These are phyloP conservation scores for Inga leiocalycina DNA, from an alignment of 306 rosid genomes.

Conservation along the genomic window DNA sequence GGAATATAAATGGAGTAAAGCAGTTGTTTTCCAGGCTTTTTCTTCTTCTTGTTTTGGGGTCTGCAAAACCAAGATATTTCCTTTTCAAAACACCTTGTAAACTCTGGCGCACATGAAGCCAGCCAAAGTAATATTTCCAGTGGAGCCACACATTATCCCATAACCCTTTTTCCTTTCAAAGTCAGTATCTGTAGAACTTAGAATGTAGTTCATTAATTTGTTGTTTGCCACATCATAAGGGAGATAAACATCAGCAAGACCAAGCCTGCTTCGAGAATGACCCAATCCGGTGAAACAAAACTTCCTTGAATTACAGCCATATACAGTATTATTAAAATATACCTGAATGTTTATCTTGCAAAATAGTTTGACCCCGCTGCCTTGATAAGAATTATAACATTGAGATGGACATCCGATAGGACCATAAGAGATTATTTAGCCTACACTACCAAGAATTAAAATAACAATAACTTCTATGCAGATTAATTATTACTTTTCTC, in stretches of 20 bases:
- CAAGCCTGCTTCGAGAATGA: background rate
- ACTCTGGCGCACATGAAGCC: background rate
- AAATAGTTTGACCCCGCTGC: background rate
- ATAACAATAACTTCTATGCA: background rate
- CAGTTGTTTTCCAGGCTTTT: background rate
- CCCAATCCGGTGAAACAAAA: background rate
- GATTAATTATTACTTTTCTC: background rate
- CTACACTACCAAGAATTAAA: background rate
- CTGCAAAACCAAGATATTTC: background rate
- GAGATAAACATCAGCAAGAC: background rate
- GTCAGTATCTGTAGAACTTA: background rate
- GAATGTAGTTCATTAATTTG: background rate
- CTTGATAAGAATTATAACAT: background rate
- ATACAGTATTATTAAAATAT: background rate
- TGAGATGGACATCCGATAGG: background rate
- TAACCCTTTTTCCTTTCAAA: background rate
- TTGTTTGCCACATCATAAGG: background rate
- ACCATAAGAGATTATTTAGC: background rate
- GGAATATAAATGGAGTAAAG: background rate
- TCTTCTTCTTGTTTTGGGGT: background rate
- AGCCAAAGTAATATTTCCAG: slow-evolving; percentile 4
- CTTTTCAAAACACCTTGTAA: background rate
- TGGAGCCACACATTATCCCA: background rate
- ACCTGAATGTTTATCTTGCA: background rate
- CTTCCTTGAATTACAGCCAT: background rate